Evolutionary conservation across 2,329 filamentous ascomycete species (phyloP).

Genomic region (Fusarium sp.): DNA sequence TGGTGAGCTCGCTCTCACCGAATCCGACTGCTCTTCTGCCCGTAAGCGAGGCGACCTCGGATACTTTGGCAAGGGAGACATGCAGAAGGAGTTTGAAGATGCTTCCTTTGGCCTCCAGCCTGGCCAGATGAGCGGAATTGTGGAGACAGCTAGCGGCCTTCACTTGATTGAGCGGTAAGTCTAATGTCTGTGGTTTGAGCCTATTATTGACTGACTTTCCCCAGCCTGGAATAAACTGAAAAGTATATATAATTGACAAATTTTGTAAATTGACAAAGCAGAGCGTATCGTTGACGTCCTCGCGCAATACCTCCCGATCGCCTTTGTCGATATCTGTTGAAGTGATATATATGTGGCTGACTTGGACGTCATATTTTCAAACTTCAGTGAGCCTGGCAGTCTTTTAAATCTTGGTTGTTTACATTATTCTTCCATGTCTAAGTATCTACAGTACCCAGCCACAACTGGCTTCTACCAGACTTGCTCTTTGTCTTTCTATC

Average conservation of each 20-base stretch:
- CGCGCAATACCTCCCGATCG: not conserved
- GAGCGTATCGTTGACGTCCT: slow-evolving; percentile 11
- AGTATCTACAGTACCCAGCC: slow-evolving; percentile 18
- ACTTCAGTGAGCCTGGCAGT: not conserved
- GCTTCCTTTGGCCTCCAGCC: slow-evolving; percentile 90
- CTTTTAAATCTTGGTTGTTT: slow-evolving; percentile 2
- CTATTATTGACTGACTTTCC: slow-evolving; percentile 6
- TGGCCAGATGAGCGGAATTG: slow-evolving; percentile 85
- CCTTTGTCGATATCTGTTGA: not conserved
- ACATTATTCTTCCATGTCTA: slow-evolving; percentile 13
- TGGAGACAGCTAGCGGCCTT: slow-evolving; percentile 92
- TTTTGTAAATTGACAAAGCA: slow-evolving; percentile 32
- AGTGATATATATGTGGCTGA: slow-evolving; percentile 9
- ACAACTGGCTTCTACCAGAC: slow-evolving; percentile 7
- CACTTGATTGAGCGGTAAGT: slow-evolving; percentile 93
- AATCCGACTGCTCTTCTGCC: slow-evolving; percentile 96
- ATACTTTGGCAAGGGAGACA: slow-evolving; percentile 92
- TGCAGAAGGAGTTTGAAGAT: slow-evolving; percentile 99
- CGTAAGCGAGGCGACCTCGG: slow-evolving; percentile 94
- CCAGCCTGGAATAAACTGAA: slow-evolving; percentile 27
- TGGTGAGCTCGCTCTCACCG: slow-evolving; percentile 84
- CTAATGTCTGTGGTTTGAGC: not conserved
- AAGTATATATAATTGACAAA: slow-evolving; percentile 27
- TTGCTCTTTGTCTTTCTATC: slow-evolving; percentile 18
- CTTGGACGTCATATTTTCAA: not conserved